Base-by-base conservation (phyloP, 2,329 filamentous ascomycete species). In the Cladosporium sp. region DNA sequence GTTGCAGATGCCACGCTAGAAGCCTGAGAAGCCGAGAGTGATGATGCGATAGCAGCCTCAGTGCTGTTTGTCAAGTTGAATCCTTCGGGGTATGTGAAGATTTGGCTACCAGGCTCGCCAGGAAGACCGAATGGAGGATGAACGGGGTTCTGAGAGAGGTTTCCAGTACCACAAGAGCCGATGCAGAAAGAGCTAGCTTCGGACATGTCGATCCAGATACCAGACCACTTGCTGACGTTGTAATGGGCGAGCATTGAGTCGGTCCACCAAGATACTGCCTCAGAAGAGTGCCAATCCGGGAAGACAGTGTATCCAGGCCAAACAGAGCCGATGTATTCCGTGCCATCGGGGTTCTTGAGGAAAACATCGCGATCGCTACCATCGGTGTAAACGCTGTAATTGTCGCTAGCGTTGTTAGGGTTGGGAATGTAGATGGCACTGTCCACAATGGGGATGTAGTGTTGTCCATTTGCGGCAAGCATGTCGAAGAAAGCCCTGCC, bases 341-440 rank as follows among this genome's bases (percentile, higher is more conserved):
- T 59, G 8, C 62, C 64, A 50, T 68, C 65, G 6, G 66, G 63
- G 43, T 68, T 68, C 43, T 55, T 62, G 40, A 69, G 43, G 56
- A 66, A 69, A 1, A 67, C 64, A 16, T 58, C 62, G 22, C 57
- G 53, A 5, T 63, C 62, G 29, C 65, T 56, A 16, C 66, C 66
- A 38, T 62, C 58, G 9, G 59, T 62, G 52, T 68, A 68, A 33
- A 62, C 51, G 8, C 58, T 70, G 62, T 82, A 86, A 38, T 74
- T 75, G 65, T 89, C 86, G 32, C 74, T 80, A 1, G 73, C 72
- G 60, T 89, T 86, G n/a, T 79, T 70, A 0, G 84, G 83, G 57
- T 88, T 85, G 0, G 86, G 86, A 20, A 80, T 78, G 62, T 90
- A 90, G 50, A 86, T 85, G n/a, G 74, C 79, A 6, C 74, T 70